Base-by-base conservation (phyloP, 129 eudicot genomes). In the Chrysanthemum seticuspe region DNA sequence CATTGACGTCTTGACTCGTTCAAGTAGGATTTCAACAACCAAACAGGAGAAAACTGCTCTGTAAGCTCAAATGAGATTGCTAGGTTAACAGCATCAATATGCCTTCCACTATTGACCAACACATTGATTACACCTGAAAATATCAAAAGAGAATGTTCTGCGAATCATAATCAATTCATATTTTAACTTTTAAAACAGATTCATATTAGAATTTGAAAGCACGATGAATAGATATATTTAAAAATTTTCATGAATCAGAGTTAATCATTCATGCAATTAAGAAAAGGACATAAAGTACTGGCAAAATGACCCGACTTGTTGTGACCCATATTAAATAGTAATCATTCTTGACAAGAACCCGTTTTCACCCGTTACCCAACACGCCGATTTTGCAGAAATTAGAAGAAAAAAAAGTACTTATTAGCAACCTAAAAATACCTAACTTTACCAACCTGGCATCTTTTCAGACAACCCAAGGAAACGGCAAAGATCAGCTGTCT, bases 51-150 rank as follows among this genome's bases (percentile, higher is more conserved):
- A 76, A 85, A 90, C 88, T 85, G 88, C 75, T 85, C 86, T 25
- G 94, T 87, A 44, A 87, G 91, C 74, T 85, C 89, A 76, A 90
- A 90, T 21, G 86, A 87, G 81, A 90, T 85, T 45, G 91, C 89
- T 71, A 90, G 79, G 72, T 90, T 90, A 77, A 90, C 87, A 49
- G 97, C 97, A 87, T 90, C 91, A 76, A 90, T 90, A 23, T 90
- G 94, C 65, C 94, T 85, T 58, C 94, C 94, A 78, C 74, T 87
- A 63, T 77, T 90, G 5, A 87, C 77, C 86, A 90, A 67, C 68
- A 85, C 89, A 69, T 77, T 85, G 56, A 90, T 90, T 19, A 90
- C 94, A 79, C 91, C 97, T 90, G 89, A 57, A 25, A 19, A 57
- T 19, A 15, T 9, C 21, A 57, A 57, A 19, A 16, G 10, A 57